phyloP scores from a whole-genome alignment of 1,284 basidiomycete genomes.

The Tilletia horrida region DNA sequence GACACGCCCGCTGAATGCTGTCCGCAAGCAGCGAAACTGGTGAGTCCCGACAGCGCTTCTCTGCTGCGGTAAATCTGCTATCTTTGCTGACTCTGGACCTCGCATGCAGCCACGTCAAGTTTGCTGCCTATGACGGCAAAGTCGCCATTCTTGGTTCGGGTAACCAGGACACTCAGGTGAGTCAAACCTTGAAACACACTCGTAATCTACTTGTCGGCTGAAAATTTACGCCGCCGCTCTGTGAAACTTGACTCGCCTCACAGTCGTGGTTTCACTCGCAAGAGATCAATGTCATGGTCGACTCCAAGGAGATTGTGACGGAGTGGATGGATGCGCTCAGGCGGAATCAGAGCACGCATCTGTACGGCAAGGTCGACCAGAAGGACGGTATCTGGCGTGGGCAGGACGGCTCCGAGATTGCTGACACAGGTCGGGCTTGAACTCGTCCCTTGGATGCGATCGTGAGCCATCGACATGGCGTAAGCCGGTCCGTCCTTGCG shows the following conservation, averaged over 20 bases:
- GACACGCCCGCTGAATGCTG: slow-evolving; percentile 69
- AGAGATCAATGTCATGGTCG: slow-evolving; percentile 74
- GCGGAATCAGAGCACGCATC: slow-evolving; percentile 69
- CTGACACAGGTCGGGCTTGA: slow-evolving; percentile 36
- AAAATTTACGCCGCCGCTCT: background rate
- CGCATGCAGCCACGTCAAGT: slow-evolving; percentile 60
- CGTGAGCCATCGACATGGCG: background rate
- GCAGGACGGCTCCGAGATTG: slow-evolving; percentile 50
- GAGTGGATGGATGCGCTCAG: slow-evolving; percentile 68
- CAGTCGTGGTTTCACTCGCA: slow-evolving; percentile 76
- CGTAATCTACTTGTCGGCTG: slow-evolving; percentile 22
- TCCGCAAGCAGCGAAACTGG: slow-evolving; percentile 71
- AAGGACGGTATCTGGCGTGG: slow-evolving; percentile 70
- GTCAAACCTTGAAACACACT: slow-evolving; percentile 4
- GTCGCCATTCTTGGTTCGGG: slow-evolving; percentile 70
- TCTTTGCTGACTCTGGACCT: background rate
- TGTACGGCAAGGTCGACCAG: slow-evolving; percentile 64
- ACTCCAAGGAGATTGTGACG: slow-evolving; percentile 63
- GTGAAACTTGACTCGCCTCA: slow-evolving; percentile 25
- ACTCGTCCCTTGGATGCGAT: background rate
- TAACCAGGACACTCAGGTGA: slow-evolving; percentile 60
- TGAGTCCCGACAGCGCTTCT: slow-evolving; percentile 24
- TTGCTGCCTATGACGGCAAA: slow-evolving; percentile 69
- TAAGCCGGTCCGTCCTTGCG: no score
- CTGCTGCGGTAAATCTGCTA: background rate